These are phyloP conservation scores for Aspergillus latus DNA, from an alignment of 2,329 filamentous ascomycete genomes.

Conservation along the genomic window DNA sequence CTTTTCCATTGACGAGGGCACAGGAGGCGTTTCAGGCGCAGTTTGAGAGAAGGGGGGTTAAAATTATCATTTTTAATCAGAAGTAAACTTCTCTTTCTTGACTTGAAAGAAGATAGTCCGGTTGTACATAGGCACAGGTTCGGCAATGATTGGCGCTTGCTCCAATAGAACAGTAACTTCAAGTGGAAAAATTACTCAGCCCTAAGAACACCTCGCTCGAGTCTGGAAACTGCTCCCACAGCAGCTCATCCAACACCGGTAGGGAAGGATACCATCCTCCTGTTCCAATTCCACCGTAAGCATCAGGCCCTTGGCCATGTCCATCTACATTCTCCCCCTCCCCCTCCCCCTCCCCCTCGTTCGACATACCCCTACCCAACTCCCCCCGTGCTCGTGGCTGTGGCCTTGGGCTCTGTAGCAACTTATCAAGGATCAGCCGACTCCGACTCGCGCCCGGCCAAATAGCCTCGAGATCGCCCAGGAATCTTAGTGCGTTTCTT, in stretches of 20 bases:
- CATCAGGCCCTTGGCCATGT: neutral
- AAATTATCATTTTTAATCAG: slow-evolving; percentile 3
- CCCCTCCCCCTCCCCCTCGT: no score
- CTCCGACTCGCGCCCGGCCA: slow-evolving; percentile 1
- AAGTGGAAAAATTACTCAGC: neutral
- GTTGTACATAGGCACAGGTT: no score
- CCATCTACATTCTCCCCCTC: neutral
- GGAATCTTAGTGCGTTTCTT: neutral
- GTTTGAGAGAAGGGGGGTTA: neutral
- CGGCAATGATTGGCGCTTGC: no score
- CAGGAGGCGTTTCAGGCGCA: neutral
- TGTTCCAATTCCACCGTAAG: neutral
- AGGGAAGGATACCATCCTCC: neutral
- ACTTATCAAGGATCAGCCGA: neutral
- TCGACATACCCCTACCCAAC: no score
- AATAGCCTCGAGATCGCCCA: neutral
- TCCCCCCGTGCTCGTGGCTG: neutral
- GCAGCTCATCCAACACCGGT: neutral
- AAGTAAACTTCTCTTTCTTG: neutral
- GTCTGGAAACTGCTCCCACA: slow-evolving; percentile 1
- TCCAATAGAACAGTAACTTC: neutral
- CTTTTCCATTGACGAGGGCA: neutral
- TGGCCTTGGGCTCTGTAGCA: neutral
- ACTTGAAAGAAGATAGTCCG: no score
- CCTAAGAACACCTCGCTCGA: neutral